These are phyloP conservation scores for Colletotrichum abscissum DNA, from an alignment of 2,329 filamentous ascomycete genomes.

Conservation along the genomic window DNA sequence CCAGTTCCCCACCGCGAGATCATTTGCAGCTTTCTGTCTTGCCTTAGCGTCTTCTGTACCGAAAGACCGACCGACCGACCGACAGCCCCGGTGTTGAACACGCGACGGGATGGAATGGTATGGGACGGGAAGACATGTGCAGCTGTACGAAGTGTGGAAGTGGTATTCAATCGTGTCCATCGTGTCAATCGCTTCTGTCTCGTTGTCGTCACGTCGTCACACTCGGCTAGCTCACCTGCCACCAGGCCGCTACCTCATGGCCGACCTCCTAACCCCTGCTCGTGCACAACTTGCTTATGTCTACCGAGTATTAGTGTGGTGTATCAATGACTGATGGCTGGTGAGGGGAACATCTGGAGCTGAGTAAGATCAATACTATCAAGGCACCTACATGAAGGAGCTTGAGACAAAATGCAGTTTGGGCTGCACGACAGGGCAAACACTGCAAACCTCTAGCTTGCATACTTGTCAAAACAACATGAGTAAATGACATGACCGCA, in stretches of 20 bases:
- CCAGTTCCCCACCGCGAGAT: neutral
- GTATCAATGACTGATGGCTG: neutral
- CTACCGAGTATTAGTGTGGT: neutral
- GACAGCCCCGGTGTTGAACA: slow-evolving; percentile 3
- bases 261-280: neutral
- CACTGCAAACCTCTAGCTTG: neutral
- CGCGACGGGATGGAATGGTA: neutral
- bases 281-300: slow-evolving; percentile 1
- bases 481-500: neutral
- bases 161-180: neutral
- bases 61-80: neutral
- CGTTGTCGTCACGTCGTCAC: slow-evolving; percentile 16
- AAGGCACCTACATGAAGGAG: neutral
- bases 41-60: neutral
- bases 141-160: neutral
- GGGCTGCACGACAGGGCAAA: neutral
- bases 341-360: neutral
- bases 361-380: neutral
- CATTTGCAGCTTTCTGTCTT: neutral
- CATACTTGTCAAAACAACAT: neutral
- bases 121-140: neutral
- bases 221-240: slow-evolving; percentile 3
- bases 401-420: neutral
- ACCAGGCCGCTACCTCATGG: neutral
- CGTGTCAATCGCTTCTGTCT: neutral